Evolutionary conservation across 306 rosid genomes (phyloP).

Genomic region (Medicago truncatula): DNA sequence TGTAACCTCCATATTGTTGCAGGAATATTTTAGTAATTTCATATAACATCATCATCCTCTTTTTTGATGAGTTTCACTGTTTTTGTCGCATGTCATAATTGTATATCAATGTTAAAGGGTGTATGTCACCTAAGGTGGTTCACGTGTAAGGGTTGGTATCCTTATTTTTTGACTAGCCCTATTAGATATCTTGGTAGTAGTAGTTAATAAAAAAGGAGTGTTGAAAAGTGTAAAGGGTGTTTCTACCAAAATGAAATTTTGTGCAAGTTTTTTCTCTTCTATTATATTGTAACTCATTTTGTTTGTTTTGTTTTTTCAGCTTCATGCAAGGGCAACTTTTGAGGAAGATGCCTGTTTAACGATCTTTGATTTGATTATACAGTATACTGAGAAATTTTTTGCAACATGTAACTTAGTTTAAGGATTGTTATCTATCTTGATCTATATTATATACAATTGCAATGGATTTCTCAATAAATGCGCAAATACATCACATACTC

Average conservation of each 20-base stretch:
- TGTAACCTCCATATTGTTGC: too few relatives aligned
- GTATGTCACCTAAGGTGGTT: too few relatives aligned
- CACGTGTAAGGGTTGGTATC: too few relatives aligned
- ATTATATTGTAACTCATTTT: neutral
- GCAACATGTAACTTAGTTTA: neutral
- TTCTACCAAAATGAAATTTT: neutral
- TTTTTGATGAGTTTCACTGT: too few relatives aligned
- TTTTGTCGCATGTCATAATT: too few relatives aligned
- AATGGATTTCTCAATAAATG: neutral
- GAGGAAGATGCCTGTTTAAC: constrained; percentile 65
- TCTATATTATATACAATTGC: neutral
- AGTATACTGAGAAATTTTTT: neutral
- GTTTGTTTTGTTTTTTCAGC: constrained; percentile 44
- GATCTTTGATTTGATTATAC: neutral
- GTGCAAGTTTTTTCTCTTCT: neutral
- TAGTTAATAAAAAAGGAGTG: neutral
- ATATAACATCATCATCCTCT: too few relatives aligned
- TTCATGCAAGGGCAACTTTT: constrained; percentile 67
- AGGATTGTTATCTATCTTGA: neutral
- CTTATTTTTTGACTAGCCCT: neutral
- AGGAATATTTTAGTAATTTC: too few relatives aligned
- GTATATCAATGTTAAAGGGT: too few relatives aligned
- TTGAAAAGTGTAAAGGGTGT: neutral
- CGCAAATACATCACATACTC: neutral
- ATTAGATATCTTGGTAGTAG: neutral